Evolutionary conservation across 1,284 basidiomycete species (phyloP).

Genomic region (Ganoderma boninense): DNA sequence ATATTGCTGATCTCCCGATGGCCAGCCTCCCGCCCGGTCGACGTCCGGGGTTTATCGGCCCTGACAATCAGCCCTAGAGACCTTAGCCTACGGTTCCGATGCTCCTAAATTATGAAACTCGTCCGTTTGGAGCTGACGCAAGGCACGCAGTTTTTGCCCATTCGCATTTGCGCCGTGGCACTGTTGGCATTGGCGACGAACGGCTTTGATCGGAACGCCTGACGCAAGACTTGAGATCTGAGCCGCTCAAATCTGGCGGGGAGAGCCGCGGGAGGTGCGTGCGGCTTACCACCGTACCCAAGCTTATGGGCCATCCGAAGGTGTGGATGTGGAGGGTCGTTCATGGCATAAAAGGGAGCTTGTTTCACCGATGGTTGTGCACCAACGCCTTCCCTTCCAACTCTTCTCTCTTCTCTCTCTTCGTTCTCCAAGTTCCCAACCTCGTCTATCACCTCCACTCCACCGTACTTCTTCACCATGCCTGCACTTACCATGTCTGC

Average conservation of each 20-base stretch:
- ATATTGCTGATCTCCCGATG: conserved; percentile 15
- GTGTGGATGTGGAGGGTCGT: background rate
- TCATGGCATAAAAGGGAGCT: conserved; percentile 3
- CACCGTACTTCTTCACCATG: conserved; percentile 18
- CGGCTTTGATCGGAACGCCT: conserved; percentile 14
- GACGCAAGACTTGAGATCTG: conserved; percentile 2
- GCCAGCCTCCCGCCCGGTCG: conserved; percentile 14
- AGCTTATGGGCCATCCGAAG: background rate
- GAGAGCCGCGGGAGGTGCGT: background rate
- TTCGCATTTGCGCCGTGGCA: conserved; percentile 6
- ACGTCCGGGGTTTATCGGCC: conserved; percentile 9
- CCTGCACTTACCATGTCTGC: conserved; percentile 41
- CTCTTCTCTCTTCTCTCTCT: background rate
- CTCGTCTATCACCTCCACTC: conserved; percentile 11
- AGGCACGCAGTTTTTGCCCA: conserved; percentile 4
- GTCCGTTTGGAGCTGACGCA: conserved; percentile 13
- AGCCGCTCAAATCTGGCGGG: conserved; percentile 9
- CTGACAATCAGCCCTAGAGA: conserved; percentile 7
- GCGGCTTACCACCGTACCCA: background rate
- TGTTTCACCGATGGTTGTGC: background rate
- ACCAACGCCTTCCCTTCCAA: background rate
- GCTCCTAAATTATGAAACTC: conserved; percentile 10
- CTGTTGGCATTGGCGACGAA: conserved; percentile 11
- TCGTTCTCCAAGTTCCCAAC: background rate
- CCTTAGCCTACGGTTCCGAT: conserved; percentile 9